phyloP scores from a whole-genome alignment of 1,284 basidiomycete species.

The Melampsora abietis-canadensis region DNA sequence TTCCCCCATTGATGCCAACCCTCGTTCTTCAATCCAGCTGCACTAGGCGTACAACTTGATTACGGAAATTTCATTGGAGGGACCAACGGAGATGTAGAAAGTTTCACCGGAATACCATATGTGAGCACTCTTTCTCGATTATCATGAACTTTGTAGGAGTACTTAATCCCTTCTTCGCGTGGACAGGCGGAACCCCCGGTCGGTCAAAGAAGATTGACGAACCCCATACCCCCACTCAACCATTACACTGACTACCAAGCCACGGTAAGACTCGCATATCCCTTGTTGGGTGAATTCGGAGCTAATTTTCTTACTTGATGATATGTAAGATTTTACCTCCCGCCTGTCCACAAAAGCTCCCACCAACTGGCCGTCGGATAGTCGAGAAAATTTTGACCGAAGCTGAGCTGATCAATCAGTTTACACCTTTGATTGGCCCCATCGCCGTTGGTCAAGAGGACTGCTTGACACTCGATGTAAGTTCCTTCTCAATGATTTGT shows the following conservation, averaged over 20 bases:
- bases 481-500: background rate
- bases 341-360: conserved; percentile 3
- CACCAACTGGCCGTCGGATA: too few species aligned
- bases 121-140: background rate
- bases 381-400: background rate
- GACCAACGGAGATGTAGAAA: background rate
- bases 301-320: background rate
- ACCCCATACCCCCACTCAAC: background rate
- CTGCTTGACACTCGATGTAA: conserved; percentile 12
- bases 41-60: background rate
- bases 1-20: too few species aligned
- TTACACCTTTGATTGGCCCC: background rate
- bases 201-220: background rate
- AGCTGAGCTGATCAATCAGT: background rate
- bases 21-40: too few species aligned
- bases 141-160: background rate
- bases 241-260: background rate
- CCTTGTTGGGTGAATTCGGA: background rate
- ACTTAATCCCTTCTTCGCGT: too few species aligned
- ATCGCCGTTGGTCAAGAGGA: conserved; percentile 14
- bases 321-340: background rate
- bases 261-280: background rate
- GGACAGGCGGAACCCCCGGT: conserved; percentile 9
- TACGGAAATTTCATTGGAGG: conserved; percentile 3
- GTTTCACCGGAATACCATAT: conserved; percentile 9